Evolutionary conservation across 305 asterid species (phyloP), one percentile per base, ranked within the genome.

Genomic region (Ilex paraguariensis): DNA sequence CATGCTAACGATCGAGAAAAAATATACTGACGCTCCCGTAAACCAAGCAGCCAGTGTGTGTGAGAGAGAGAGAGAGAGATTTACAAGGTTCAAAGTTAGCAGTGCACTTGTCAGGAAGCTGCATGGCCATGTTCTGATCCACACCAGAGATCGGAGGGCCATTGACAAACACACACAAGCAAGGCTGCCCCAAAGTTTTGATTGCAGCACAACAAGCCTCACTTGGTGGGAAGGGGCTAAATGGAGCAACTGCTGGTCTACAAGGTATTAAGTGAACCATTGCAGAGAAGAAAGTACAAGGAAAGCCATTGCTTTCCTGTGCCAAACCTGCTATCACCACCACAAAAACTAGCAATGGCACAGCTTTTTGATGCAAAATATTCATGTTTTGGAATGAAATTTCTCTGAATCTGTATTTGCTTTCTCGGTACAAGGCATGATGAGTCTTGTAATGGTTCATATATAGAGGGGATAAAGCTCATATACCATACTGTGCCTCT

Each of bases 101-200:
- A 44, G 84, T 62, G 80, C 96, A 93, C 72, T 90, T 93, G 50
- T 81, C 88, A 1, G 97, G 98, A 67, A 93, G 97, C 73, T 79
- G 88, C 81, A 81, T 45, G 51, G 98, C 97, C 81, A 79, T 78
- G 79, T 60, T 55, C 2, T 95, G 84, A 61, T 93, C 98, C 6
- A 93, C 95, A 6, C 98, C 98, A 3, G 95, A 69, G 61, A 93
- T 87, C 1, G 96, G 96, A 62, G 98, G 98, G 11, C 98, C 98
- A 56, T 84, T 92, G 21, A 87, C 70, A 7, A 92, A 93, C 50
- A 87, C 84, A 65, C 98, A 92, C 2, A 89, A 73, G 51, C 97
- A 92, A 12, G 98, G 90, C 78, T 92, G 98, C 14, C 98, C 98
- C 3, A 92, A 80, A 15, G 87, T 89, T 72, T 81, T 87, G 70